A percentile compares a stretch with the other conserved stretches of the same genome.
phyloP scores from a whole-genome alignment of 176 grass and related monocot species.

The Zizania latifolia region DNA sequence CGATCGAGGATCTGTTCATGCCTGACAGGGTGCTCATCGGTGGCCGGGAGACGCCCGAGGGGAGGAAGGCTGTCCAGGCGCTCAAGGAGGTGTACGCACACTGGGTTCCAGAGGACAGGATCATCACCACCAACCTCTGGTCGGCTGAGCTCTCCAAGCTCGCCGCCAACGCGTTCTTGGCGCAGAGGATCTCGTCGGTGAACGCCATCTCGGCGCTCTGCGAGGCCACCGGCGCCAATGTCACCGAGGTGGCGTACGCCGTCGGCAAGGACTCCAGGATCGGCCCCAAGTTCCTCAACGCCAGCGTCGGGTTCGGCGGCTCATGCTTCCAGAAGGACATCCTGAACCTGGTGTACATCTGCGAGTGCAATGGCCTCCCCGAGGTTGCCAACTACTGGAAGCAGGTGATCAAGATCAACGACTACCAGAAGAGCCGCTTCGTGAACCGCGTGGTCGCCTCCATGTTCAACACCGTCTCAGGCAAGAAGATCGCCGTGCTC shows the following conservation, averaged over 20 bases:
- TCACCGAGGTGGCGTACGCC: slow-evolving; percentile 65
- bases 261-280: slow-evolving; percentile 82
- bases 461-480: slow-evolving; percentile 88
- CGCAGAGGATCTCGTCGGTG: slow-evolving; percentile 93
- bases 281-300: slow-evolving; percentile 84
- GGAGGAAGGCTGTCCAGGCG: slow-evolving; percentile 64
- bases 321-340: slow-evolving; percentile 98
- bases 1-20: slow-evolving; percentile 70
- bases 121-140: slow-evolving; percentile 91
- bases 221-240: slow-evolving; percentile 80
- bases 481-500: slow-evolving; percentile 81
- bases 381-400: slow-evolving; percentile 96
- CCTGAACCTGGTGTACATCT: slow-evolving; percentile 90
- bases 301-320: slow-evolving; percentile 78
- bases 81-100: slow-evolving; percentile 79
- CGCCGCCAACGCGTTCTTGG: slow-evolving; percentile 74
- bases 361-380: slow-evolving; percentile 86
- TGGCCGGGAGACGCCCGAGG: slow-evolving; percentile 72
- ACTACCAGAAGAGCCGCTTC: slow-evolving; percentile 91
- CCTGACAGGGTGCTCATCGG: slow-evolving; percentile 85
- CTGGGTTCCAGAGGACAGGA: slow-evolving; percentile 88
- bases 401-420: slow-evolving; percentile 98
- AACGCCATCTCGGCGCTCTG: slow-evolving; percentile 88
- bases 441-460: slow-evolving; percentile 85
- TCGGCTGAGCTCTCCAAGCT: slow-evolving; percentile 86